Base-by-base conservation (phyloP, 192 early-diverging fungal genomes). In the Coemansia sp. region DNA sequence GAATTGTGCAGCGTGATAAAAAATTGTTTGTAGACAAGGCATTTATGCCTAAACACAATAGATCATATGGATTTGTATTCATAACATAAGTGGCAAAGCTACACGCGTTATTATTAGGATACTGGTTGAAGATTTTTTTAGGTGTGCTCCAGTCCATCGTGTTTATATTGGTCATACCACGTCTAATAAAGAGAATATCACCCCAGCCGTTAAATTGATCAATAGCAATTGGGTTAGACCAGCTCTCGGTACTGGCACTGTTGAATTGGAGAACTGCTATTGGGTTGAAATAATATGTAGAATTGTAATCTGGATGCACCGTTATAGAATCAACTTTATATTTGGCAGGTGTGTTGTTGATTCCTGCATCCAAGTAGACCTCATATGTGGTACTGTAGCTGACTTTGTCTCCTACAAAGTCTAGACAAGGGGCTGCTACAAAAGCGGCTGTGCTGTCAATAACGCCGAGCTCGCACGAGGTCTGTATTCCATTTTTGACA, bases 401-500 rank as follows among this genome's bases (percentile, higher is more conserved):
- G 32, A 64, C 16, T 2, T 13, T 17, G 45, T 64, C 19, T 48
- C 46, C 46, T 16, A 32, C 13, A 51, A 38, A 64, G 63, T 64
- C 63, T 5, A 64, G 25, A 37, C 63, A 64, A 2, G 12, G 12
- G n/a, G 46, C 46, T 14, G 46, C 46, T 48, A 48, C 46, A 48
- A 48, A 48, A 14, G 48, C 49, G 3, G 19, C 43, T 7, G 17
- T 46, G 45, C 49, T 53, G 25, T 64, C 63, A 11, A 53, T 53
- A 5, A 64, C 63, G 48, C 48, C 49, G 7, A 64, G 48, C 63
- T 64, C 63, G 49, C 63, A 64, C 10, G 63, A 64, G 7, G 49
- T 53, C 0, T 48, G 63, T 10, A 50, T 54, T 19, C 63, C 63
- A 32, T 64, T 40, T 5, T 48, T 48, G 3, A 48, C n/a, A 48